Conservation (phyloP, 2,329 filamentous ascomycete genomes). For the Metarhizium robertsii region DNA sequence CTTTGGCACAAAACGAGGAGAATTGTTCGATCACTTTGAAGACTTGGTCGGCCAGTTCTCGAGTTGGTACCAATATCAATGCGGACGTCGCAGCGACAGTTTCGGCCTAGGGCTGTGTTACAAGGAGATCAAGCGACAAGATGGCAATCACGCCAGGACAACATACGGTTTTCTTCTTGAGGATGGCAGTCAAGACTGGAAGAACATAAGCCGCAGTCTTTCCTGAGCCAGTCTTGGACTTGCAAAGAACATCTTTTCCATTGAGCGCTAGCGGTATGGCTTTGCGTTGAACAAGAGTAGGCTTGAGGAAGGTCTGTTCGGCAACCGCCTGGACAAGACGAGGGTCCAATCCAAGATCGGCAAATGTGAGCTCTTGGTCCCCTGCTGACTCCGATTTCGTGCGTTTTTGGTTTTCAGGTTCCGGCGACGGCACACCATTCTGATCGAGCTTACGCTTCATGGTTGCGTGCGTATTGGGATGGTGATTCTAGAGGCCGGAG, state of each 20-base stretch:
- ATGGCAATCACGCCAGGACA: not conserved
- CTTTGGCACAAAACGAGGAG: constrained; percentile 74
- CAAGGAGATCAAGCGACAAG: not conserved
- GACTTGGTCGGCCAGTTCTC: constrained; percentile 89
- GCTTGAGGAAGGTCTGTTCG: constrained; percentile 72
- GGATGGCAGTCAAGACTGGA: constrained; percentile 74
- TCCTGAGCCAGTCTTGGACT: constrained; percentile 89
- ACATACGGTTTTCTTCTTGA: constrained; percentile 64
- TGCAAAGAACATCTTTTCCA: constrained; percentile 82
- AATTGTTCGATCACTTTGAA: constrained; percentile 69
- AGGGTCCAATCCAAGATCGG: constrained; percentile 70
- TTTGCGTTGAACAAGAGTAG: constrained; percentile 80
- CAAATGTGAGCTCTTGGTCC: constrained; percentile 49
- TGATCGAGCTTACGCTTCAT: constrained; percentile 57
- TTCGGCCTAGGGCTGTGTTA: constrained; percentile 31
- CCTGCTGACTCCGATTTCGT: constrained; percentile 21
- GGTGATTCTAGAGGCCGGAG: not conserved
- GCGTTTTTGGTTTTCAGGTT: constrained; percentile 11
- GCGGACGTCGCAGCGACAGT: constrained; percentile 51
- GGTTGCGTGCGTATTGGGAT: not conserved
- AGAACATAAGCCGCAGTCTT: constrained; percentile 96
- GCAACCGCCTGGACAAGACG: constrained; percentile 79
- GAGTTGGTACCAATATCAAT: constrained; percentile 89
- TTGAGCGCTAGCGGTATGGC: constrained; percentile 82
- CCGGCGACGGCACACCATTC: constrained; percentile 37